Conservation (phyloP, 768 basidiomycete genomes). For the Naganishia vishniacii region DNA sequence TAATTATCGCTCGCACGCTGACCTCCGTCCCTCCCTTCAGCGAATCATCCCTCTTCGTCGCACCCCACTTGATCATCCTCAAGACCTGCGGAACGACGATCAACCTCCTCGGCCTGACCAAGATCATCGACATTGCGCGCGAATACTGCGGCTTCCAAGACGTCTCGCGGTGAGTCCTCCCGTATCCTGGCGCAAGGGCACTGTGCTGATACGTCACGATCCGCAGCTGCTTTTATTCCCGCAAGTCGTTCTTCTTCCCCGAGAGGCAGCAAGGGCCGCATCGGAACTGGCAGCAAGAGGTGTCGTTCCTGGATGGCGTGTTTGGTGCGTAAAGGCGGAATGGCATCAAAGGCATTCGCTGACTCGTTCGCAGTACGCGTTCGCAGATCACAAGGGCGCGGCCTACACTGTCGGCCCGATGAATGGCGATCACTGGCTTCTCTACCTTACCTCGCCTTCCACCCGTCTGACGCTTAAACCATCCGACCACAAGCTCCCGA, state of each 20-base stretch:
- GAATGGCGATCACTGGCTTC: slow-evolving; percentile 97
- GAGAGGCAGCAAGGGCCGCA: slow-evolving; percentile 91
- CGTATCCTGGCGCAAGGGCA: background rate
- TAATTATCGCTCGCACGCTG: background rate
- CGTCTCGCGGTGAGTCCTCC: slow-evolving; percentile 59
- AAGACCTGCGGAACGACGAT: slow-evolving; percentile 99
- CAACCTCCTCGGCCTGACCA: slow-evolving; percentile 87
- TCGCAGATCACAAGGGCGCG: slow-evolving; percentile 54
- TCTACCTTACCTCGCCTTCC: slow-evolving; percentile 65
- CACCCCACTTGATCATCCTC: slow-evolving; percentile 88
- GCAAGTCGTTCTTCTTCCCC: slow-evolving; percentile 99
- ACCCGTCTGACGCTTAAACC: slow-evolving; percentile 26
- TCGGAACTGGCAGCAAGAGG: slow-evolving; percentile 86
- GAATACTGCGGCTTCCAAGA: slow-evolving; percentile 51
- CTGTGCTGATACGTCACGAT: background rate
- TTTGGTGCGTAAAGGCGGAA: slow-evolving; percentile 57
- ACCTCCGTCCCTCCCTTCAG: slow-evolving; percentile 51
- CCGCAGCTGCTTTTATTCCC: slow-evolving; percentile 78
- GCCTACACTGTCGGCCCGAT: slow-evolving; percentile 97
- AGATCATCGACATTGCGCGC: slow-evolving; percentile 84
- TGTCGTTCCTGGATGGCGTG: slow-evolving; percentile 81
- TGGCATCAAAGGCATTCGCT: background rate
- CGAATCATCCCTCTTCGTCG: slow-evolving; percentile 94
- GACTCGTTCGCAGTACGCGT: background rate
- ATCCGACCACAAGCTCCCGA: slow-evolving; percentile 7